A percentile compares a stretch with the other conserved stretches of the same genome.
Conservation (phyloP, 2,329 filamentous ascomycete species). For the Chalaropsis ovoidea region DNA sequence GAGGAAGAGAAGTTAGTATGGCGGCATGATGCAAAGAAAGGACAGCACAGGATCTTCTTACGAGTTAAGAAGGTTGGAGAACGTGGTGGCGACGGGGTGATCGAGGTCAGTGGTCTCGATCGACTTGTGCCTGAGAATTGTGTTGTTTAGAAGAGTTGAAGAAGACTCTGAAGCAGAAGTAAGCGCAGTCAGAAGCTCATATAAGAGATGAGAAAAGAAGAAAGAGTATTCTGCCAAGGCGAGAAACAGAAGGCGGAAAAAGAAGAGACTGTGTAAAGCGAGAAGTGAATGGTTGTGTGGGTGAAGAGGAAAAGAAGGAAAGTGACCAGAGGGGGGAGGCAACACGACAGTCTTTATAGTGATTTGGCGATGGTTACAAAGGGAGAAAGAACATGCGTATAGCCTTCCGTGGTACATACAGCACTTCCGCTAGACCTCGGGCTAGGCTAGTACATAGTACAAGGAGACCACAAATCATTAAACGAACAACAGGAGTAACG, state of each 20-base stretch:
- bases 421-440: background rate
- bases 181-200: slow-evolving; percentile 14
- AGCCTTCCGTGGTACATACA: too few relatives aligned
- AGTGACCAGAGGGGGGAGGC: background rate
- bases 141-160: background rate
- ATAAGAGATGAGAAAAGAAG: background rate
- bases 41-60: slow-evolving; percentile 41
- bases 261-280: background rate
- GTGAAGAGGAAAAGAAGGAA: slow-evolving; percentile 16
- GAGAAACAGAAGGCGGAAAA: background rate
- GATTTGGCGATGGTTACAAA: background rate
- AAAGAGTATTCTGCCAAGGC: background rate
- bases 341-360: background rate
- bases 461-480: too few relatives aligned
- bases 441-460: background rate
- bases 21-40: background rate
- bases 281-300: slow-evolving; percentile 15
- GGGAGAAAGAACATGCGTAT: too few relatives aligned
- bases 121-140: slow-evolving; percentile 12
- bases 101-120: slow-evolving; percentile 25
- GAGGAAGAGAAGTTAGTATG: slow-evolving; percentile 26
- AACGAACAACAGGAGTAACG: too few relatives aligned
- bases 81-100: slow-evolving; percentile 50
- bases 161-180: slow-evolving; percentile 20
- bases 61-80: slow-evolving; percentile 97